Evolutionary conservation across 352 stramenopile genomes (phyloP).

Genomic region (Globisporangium yorkense): DNA sequence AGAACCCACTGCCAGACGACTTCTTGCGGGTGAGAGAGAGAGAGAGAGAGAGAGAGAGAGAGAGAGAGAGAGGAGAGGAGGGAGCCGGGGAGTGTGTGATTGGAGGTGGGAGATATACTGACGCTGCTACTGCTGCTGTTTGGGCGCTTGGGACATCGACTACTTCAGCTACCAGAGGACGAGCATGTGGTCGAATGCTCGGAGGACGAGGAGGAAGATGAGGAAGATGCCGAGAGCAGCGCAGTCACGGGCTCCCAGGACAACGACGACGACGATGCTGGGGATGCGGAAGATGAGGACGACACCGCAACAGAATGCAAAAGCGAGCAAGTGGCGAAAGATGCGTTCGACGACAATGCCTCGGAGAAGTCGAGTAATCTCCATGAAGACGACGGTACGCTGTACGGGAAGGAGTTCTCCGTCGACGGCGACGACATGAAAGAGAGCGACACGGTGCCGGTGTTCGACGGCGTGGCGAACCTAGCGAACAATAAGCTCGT

Average conservation of each 20-base stretch:
- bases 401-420: slow-evolving; percentile 79
- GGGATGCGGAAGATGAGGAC: slow-evolving; percentile 27
- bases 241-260: slow-evolving; percentile 10
- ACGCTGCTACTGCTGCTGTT: background rate
- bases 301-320: slow-evolving; percentile 32
- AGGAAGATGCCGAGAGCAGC: slow-evolving; percentile 7
- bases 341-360: slow-evolving; percentile 48
- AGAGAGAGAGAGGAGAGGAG: background rate
- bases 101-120: background rate
- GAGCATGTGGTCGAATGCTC: slow-evolving; percentile 18
- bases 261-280: slow-evolving; percentile 5
- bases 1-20: slow-evolving; percentile 72
- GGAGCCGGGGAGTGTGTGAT: slow-evolving; percentile 4
- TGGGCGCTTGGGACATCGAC: background rate
- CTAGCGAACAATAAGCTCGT: slow-evolving; percentile 70
- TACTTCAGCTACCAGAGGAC: slow-evolving; percentile 40
- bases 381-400: slow-evolving; percentile 73
- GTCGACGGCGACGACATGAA: slow-evolving; percentile 36
- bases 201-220: slow-evolving; percentile 21
- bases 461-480: slow-evolving; percentile 50
- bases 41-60: background rate
- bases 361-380: slow-evolving; percentile 65
- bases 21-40: slow-evolving; percentile 53
- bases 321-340: slow-evolving; percentile 31
- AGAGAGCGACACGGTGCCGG: slow-evolving; percentile 46